Base-by-base conservation (phyloP, 257 asterid species). In the Ligustrum vulgare region DNA sequence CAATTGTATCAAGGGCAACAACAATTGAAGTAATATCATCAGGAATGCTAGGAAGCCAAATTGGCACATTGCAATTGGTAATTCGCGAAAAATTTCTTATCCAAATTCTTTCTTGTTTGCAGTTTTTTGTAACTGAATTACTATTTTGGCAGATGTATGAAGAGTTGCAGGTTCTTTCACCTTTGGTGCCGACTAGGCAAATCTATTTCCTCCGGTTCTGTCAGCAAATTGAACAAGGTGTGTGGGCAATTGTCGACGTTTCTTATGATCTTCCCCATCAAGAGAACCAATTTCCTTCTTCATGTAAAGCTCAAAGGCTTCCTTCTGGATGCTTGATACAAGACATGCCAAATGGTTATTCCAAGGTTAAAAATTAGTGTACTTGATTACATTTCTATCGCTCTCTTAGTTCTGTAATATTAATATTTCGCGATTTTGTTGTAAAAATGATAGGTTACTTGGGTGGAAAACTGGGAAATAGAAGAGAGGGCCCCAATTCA, bases 261-360 rank as follows among this genome's bases (percentile, higher is more conserved):
- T 93, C 99, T 6, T 93, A 87, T 8, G 97, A 93, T 71, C 60
- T 89, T 56, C 90, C 90, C 11, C 91, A 83, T 41, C 98, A 83
- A 69, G 94, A 88, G 20, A 81, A 72, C 80, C 93, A 84, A 8
- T 87, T 87, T 71, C 73, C 86, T 43, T 81, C 96, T 33, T 71
- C 88, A 0, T 83, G 88, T 77, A 89, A 84, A 79, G 87, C 87
- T 51, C 89, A 81, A 36, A 84, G 80, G 80, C 93, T 91, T 60
- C 99, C 99, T 74, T 95, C 99, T 7, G 99, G 99, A 22, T 95
- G 99, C 78, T 78, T 93, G 80, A 90, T 95, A 11, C 97, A 91
- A 84, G 98, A 95, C 78, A 89, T 95, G 97, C 97, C 99, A 66
- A 93, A 95, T 86, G 99, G 99, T 58, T 93, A 91, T 84, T 93